Base-by-base conservation (phyloP, 2,329 filamentous ascomycete species). In the Colletotrichum aenigma region DNA sequence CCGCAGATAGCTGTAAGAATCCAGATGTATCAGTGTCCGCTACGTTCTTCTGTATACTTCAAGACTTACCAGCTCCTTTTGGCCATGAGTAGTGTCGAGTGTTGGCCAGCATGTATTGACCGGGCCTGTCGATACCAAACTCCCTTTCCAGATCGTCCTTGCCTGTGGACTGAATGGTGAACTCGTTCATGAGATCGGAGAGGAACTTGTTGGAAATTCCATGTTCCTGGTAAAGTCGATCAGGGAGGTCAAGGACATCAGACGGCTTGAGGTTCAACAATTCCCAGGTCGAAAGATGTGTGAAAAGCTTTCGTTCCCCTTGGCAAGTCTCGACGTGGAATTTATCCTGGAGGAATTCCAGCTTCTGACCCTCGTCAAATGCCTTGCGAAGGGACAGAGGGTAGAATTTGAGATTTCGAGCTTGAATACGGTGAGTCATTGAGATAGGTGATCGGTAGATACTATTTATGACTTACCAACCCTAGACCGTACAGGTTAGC, bases 1-100 rank as follows among this genome's bases (percentile, higher is more conserved):
- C 88, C 88, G 3, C 83, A 78, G 43, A 89, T 84, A 1, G 86
- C 86, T 88, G 36, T 7, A n/a, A 7, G 6, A 2, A 12, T 18
- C 68, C 32, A 76, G 13, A 76, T 30, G 3, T 10, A 9, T 4
- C 2, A 38, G 30, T 62, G 0, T 34, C 18, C 58, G 7, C 10
- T 18, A 3, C 10, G 6, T 65, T 21, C 5, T 7, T 26, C n/a
- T n/a, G 8, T n/a, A 6, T 12, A 2, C 7, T 18, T 55, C 32
- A 13, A 18, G 32, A 79, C 84, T 76, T 71, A 88, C 87, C 87
- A n/a, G 80, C 85, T 64, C 83, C 83, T 70, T 89, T 89, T 0
- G 87, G 87, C 87, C 87, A 89, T 0, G 86, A 88, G 76, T 89
- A 89, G 76, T 89, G 87, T 1, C 83, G 80, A 2, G 87, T 88